Base-by-base conservation (phyloP, 208 protist genomes). In the Trichomonas gallinae region DNA sequence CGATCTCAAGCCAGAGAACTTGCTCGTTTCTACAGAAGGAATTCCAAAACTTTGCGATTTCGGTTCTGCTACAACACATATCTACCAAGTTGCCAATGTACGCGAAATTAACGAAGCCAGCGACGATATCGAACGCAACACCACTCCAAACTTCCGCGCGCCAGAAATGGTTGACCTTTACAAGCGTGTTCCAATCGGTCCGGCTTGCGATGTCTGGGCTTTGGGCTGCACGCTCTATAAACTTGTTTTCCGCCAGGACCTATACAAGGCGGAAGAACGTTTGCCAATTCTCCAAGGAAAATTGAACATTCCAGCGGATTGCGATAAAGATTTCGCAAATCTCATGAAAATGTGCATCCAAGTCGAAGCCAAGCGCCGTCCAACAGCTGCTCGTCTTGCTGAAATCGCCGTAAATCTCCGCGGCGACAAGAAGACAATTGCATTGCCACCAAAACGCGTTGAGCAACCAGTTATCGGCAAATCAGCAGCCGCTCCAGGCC, bases 1-100 rank as follows among this genome's bases (percentile, higher is more conserved):
- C 42, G 96, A 97, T 17, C 23, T 97, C 2, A 97, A 97, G 44
- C 96, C 96, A 11, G 96, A 97, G 34, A 97, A 97, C 45, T 40
- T 97, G 0, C 85, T 97, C 8, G 58, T 97, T 38, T 1, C 42
- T 23, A 15, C 34, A 0, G 96, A 97, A 10, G 49, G 72, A 4
- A 23, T 63, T 36, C 96, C 89, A 46, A 89, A 72, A 34, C 42
- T 97, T 0, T 97, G 96, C 85, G 96, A 97, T 44, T 97, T 97
- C n/a, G 96, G 96, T 46, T 96, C 83, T 49, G 46, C 51, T 21
- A 97, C 96, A 82, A 97, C 96, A 34, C 9, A 93, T 36, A 93
- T 93, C 38, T 93, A 93, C 31, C 1, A 93, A 38, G 13, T 51
- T 38, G 13, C 23, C 23, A 93, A 93, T 10, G 26, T 38, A 4